Base-by-base conservation (phyloP, 768 basidiomycete genomes). In the Boletus reticuloceps region DNA sequence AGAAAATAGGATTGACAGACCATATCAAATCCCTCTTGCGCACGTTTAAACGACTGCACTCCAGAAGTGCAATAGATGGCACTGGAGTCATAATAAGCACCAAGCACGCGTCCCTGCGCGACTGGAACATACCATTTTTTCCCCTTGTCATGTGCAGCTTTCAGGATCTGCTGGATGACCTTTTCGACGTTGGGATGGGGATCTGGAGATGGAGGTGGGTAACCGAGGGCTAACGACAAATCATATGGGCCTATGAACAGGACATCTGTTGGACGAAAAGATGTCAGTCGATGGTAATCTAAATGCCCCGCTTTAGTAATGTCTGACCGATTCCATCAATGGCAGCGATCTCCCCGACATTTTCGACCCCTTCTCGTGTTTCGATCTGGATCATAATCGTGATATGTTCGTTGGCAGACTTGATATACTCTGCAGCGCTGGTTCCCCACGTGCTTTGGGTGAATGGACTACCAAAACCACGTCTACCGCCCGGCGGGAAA, bases 241-340 rank as follows among this genome's bases (percentile, higher is more conserved):
- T 88, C 86, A 56, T 82, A 88, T 4, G 85, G 86, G 5, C 86
- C 85, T 50, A 88, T 80, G 69, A 85, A 84, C 20, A 85, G 69
- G 14, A 78, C 76, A 55, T 82, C 80, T 79, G 22, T 50, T 14
- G 13, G 4, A n/a, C 5, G 22, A 46, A 6, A 12, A 42, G 32
- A 31, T 5, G 22, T 61, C 22, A 55, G 51, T 25, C n/a, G 4
- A 14, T 5, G 32, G 11, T 29, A n/a, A n/a, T 22, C 22, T 4
- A 11, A 32, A 19, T 11, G 1, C 5, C n/a, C n/a, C 1, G 14
- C n/a, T 7, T 5, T 25, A 25, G 9, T 19, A 38, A 46, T 12
- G 7, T 62, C 78, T 64, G 42, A 84, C 83, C 83, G 19, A 89
- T 75, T 2, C 86, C 86, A 22, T 82, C 82, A 2, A 88, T 82